Conservation (phyloP, 2,329 filamentous ascomycete species). For the Scedosporium boydii region DNA sequence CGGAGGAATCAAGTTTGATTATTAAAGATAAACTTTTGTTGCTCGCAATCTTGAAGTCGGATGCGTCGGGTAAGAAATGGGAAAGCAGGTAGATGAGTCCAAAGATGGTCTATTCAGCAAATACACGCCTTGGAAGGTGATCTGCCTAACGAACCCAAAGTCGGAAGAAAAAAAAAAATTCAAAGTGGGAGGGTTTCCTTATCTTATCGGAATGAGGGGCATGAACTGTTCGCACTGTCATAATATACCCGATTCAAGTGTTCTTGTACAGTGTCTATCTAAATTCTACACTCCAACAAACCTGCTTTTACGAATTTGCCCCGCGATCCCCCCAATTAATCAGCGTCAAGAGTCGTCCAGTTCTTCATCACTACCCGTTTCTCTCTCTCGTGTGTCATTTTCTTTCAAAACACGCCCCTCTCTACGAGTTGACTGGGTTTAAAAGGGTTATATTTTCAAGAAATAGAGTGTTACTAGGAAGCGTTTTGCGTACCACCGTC, state of each 20-base stretch:
- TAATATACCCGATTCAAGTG: background rate
- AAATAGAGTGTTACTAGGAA: background rate
- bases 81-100: background rate
- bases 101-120: background rate
- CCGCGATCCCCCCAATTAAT: constrained; percentile 5
- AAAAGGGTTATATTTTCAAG: background rate
- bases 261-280: background rate
- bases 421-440: background rate
- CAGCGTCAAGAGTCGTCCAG: background rate
- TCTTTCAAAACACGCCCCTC: background rate
- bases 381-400: background rate
- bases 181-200: constrained; percentile 8
- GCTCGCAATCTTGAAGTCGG: background rate
- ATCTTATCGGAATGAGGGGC: constrained; percentile 11
- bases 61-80: background rate
- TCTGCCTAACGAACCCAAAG: background rate
- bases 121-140: background rate
- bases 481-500: constrained; percentile 12
- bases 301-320: background rate
- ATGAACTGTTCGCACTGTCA: background rate
- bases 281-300: background rate
- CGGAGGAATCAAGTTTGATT: background rate
- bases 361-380: background rate
- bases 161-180: constrained; percentile 9
- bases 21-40: background rate